These are phyloP conservation scores for Lentinula guzmanii DNA, from an alignment of 768 basidiomycete genomes.

Conservation along the genomic window DNA sequence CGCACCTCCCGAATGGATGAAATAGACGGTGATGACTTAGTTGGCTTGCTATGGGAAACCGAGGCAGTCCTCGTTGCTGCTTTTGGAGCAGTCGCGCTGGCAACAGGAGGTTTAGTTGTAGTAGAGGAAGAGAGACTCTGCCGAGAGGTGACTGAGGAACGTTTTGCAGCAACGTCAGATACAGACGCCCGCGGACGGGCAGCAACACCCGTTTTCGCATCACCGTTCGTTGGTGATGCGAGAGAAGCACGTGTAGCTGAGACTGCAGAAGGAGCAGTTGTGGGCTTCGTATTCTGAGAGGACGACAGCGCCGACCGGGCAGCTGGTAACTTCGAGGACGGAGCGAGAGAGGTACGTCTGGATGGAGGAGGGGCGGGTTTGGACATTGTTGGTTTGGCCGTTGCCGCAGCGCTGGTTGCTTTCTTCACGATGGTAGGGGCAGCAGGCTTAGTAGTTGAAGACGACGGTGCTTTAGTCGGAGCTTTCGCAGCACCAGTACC, in stretches of 20 bases:
- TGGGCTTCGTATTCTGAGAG: conserved; percentile 31
- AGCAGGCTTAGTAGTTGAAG: conserved; percentile 25
- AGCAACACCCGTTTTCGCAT: conserved; percentile 18
- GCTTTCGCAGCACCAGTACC: conserved; percentile 48
- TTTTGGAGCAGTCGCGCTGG: conserved; percentile 7
- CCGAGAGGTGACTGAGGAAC: conserved; percentile 32
- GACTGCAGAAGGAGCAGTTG: conserved; percentile 22
- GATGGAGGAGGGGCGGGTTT: conserved; percentile 24
- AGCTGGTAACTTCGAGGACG: conserved; percentile 25
- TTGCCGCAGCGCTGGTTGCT: conserved; percentile 29
- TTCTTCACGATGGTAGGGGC: conserved; percentile 31
- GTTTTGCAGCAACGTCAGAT: conserved; percentile 57
- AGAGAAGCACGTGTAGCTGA: conserved; percentile 40
- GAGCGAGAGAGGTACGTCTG: conserved; percentile 41
- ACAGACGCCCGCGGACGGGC: conserved; percentile 61
- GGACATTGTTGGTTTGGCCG: conserved; percentile 32
- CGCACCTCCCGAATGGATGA: conserved; percentile 70
- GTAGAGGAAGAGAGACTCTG: conserved; percentile 32
- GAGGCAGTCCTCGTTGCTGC: conserved; percentile 26
- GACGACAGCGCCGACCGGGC: conserved; percentile 32
- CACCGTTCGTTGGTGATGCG: conserved; percentile 46
- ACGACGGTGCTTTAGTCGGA: conserved; percentile 12
- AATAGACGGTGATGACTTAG: conserved; percentile 53
- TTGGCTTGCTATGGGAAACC: conserved; percentile 30
- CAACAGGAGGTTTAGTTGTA: conserved; percentile 24